These are phyloP conservation scores for Plicaturopsis crispa DNA, from an alignment of 768 basidiomycete genomes.

Conservation along the genomic window DNA sequence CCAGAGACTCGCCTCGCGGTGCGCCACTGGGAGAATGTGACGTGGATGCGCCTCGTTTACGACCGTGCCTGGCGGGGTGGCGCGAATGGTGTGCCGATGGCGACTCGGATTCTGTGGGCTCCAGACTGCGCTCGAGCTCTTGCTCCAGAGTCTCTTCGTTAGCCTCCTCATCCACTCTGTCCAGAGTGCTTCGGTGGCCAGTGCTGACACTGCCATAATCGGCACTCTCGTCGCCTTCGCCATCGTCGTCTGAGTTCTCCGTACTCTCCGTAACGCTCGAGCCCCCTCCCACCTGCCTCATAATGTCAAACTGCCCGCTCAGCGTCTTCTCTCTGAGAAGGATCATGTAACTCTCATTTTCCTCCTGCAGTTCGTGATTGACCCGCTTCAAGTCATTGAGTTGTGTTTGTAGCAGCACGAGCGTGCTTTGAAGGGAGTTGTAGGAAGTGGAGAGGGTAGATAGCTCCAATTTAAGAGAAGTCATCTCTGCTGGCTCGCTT, in stretches of 20 bases:
- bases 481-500: constrained; percentile 82
- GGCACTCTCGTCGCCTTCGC: constrained; percentile 28
- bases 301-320: constrained; percentile 78
- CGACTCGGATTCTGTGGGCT: constrained; percentile 27
- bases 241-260: constrained; percentile 24
- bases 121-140: constrained; percentile 29
- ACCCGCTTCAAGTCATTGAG: constrained; percentile 82
- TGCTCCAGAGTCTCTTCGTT: constrained; percentile 30
- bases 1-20: constrained; percentile 72
- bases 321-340: constrained; percentile 87
- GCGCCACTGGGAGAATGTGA: constrained; percentile 36
- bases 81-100: constrained; percentile 33
- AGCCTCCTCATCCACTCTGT: constrained; percentile 50
- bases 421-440: constrained; percentile 72
- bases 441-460: constrained; percentile 85
- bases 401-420: constrained; percentile 79
- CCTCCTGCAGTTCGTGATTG: constrained; percentile 85
- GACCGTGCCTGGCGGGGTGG: constrained; percentile 34
- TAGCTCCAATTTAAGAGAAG: constrained; percentile 73
- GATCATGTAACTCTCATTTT: constrained; percentile 96
- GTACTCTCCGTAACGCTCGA: constrained; percentile 32
- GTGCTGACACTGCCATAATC: constrained; percentile 52
- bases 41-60: constrained; percentile 43
- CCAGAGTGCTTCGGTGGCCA: constrained; percentile 44
- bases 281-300: constrained; percentile 54